These are phyloP conservation scores for Climacium dendroides DNA, from an alignment of 225 moss, liverwort and hornwort species.

Conservation along the genomic window DNA sequence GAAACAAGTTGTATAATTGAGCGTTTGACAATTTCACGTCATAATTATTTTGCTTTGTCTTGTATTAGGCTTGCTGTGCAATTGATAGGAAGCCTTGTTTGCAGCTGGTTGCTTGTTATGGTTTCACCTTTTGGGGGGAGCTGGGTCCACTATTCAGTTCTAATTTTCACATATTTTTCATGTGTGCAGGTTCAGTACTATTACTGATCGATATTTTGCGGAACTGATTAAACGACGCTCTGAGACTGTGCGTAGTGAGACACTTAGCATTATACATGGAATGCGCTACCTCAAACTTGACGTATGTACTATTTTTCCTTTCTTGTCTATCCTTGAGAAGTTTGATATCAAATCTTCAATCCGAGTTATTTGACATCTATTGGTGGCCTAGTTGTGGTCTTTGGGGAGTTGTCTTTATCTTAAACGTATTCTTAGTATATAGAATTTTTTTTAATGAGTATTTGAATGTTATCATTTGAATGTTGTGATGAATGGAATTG, in stretches of 20 bases:
- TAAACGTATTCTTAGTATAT: background rate
- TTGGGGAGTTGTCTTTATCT: background rate
- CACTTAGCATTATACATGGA: conserved; percentile 87
- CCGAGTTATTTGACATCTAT: background rate
- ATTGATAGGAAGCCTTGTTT: background rate
- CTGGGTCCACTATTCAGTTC: background rate
- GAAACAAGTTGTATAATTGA: background rate
- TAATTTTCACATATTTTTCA: background rate
- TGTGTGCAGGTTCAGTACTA: conserved; percentile 76
- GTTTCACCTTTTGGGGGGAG: background rate
- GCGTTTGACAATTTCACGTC: background rate
- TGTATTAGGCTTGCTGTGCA: background rate
- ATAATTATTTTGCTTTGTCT: background rate
- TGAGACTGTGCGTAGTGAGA: conserved; percentile 77
- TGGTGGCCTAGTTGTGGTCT: background rate
- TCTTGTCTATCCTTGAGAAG: background rate
- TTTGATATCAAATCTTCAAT: background rate
- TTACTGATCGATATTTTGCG: conserved; percentile 85
- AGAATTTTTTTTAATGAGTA: background rate
- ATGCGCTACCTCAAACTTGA: conserved; percentile 99
- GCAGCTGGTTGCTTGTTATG: background rate
- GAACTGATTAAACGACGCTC: conserved; percentile 65
- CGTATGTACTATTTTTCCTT: conserved; percentile 27
- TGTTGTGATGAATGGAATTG: background rate
- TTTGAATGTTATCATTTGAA: background rate